Evolutionary conservation across 768 basidiomycete species (phyloP).

Genomic region (Tricholoma furcatifolium): DNA sequence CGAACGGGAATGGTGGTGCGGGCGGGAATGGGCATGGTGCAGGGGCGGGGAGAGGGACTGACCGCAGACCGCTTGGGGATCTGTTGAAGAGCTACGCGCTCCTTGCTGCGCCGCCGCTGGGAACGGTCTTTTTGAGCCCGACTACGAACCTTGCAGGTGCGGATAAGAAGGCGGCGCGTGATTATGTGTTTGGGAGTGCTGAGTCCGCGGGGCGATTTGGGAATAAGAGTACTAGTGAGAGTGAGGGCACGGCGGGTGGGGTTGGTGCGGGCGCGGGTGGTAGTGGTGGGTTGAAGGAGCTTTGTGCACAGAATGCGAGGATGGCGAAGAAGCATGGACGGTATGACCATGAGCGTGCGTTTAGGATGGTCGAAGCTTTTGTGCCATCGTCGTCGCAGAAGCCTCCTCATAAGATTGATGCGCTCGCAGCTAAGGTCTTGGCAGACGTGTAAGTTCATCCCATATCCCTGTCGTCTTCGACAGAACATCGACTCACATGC

Average conservation of each 20-base stretch:
- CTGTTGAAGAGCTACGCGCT: slow-evolving; percentile 41
- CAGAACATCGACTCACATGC: slow-evolving; percentile 1
- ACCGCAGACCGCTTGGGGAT: too few relatives aligned
- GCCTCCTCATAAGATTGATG: slow-evolving; percentile 24
- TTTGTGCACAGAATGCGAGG: slow-evolving; percentile 61
- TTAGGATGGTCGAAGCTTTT: slow-evolving; percentile 52
- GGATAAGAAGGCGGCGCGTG: slow-evolving; percentile 57
- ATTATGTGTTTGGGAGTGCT: slow-evolving; percentile 48
- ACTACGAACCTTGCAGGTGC: slow-evolving; percentile 49
- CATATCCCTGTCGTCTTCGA: slow-evolving; percentile 2
- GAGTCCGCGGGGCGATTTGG: too few relatives aligned
- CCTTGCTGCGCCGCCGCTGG: slow-evolving; percentile 44
- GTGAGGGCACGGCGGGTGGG: too few relatives aligned
- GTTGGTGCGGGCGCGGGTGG: neutral
- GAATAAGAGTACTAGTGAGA: too few relatives aligned
- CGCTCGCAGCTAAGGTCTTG: slow-evolving; percentile 38
- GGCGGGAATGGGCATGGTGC: too few relatives aligned
- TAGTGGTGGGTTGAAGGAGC: slow-evolving; percentile 34
- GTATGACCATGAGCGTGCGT: slow-evolving; percentile 70
- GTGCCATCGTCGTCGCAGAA: slow-evolving; percentile 30
- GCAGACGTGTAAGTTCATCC: slow-evolving; percentile 50
- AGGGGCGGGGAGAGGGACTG: too few relatives aligned
- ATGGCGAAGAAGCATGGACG: slow-evolving; percentile 60
- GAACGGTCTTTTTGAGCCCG: slow-evolving; percentile 57
- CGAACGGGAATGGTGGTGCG: too few relatives aligned